Conservation (phyloP, 768 basidiomycete genomes). For the Erythrobasidium yunnanense region DNA sequence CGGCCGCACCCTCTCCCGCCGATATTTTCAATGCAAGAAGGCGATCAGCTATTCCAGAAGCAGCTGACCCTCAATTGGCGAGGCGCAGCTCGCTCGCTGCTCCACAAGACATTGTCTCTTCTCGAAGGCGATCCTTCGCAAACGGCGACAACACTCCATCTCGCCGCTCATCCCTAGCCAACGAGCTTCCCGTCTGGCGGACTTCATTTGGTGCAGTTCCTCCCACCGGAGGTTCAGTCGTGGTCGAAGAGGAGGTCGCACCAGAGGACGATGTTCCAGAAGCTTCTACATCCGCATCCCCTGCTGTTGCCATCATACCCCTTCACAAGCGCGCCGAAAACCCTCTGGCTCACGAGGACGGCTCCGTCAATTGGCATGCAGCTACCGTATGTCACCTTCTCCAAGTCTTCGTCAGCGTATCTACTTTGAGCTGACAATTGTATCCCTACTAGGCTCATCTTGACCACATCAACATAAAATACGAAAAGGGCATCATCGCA, state of each 20-base stretch:
- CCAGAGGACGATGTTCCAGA: neutral
- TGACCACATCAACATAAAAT: slow-evolving; percentile 26
- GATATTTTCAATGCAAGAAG: neutral
- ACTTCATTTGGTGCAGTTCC: neutral
- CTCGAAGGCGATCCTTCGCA: neutral
- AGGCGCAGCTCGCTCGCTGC: neutral
- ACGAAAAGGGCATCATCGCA: slow-evolving; percentile 19
- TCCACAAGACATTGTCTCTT: slow-evolving; percentile 2
- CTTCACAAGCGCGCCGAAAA: slow-evolving; percentile 3
- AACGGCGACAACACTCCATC: neutral
- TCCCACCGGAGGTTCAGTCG: neutral
- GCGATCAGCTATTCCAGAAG: neutral
- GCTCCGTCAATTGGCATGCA: neutral
- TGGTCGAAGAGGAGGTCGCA: neutral
- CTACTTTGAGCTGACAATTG: too few species aligned
- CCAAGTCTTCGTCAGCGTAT: neutral
- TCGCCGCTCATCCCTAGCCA: slow-evolving; percentile 3
- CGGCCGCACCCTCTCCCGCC: neutral
- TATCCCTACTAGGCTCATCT: too few species aligned
- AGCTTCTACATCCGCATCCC: neutral
- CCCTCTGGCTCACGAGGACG: slow-evolving; percentile 6
- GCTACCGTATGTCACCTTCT: neutral
- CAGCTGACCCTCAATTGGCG: neutral
- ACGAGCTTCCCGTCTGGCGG: neutral
- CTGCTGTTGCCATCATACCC: slow-evolving; percentile 7